A percentile compares a stretch with the other conserved stretches of the same genome.
phyloP scores from a whole-genome alignment of 192 early-diverging fungal species.

The Coemansia sp. region DNA sequence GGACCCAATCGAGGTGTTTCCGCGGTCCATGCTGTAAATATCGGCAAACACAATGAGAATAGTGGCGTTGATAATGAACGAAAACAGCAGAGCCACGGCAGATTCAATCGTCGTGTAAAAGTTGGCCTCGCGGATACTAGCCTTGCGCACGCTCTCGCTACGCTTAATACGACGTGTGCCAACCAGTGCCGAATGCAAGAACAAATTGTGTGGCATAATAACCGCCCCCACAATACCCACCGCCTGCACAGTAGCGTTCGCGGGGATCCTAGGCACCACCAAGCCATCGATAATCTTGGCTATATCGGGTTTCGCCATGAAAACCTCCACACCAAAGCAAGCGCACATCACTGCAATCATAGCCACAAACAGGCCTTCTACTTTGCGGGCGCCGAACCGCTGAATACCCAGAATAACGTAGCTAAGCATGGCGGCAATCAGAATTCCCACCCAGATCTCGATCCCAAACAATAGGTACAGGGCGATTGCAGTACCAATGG shows the following conservation, averaged over 20 bases:
- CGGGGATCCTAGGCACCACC: conserved; percentile 57
- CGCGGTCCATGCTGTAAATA: conserved; percentile 24
- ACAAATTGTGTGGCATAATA: conserved; percentile 91
- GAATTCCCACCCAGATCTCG: conserved; percentile 67
- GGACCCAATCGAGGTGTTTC: background rate
- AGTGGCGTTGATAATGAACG: conserved; percentile 66
- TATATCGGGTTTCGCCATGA: conserved; percentile 54
- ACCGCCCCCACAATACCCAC: conserved; percentile 68
- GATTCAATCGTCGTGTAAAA: conserved; percentile 69
- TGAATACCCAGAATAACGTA: conserved; percentile 69
- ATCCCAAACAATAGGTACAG: conserved; percentile 73
- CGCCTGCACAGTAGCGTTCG: conserved; percentile 59
- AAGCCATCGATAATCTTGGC: conserved; percentile 56
- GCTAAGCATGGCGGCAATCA: conserved; percentile 77
- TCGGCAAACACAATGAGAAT: conserved; percentile 67
- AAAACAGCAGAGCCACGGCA: conserved; percentile 59
- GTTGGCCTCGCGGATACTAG: conserved; percentile 65
- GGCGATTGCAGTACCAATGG: conserved; percentile 90
- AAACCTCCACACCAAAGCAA: conserved; percentile 75
- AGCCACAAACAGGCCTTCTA: conserved; percentile 71
- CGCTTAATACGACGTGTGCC: conserved; percentile 55
- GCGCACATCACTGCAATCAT: conserved; percentile 70
- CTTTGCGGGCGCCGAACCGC: conserved; percentile 62
- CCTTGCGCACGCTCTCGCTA: conserved; percentile 26
- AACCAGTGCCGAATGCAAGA: conserved; percentile 80